Base-by-base conservation (phyloP, 805 yeast genomes). In the Wickerhamomyces bisporus region DNA sequence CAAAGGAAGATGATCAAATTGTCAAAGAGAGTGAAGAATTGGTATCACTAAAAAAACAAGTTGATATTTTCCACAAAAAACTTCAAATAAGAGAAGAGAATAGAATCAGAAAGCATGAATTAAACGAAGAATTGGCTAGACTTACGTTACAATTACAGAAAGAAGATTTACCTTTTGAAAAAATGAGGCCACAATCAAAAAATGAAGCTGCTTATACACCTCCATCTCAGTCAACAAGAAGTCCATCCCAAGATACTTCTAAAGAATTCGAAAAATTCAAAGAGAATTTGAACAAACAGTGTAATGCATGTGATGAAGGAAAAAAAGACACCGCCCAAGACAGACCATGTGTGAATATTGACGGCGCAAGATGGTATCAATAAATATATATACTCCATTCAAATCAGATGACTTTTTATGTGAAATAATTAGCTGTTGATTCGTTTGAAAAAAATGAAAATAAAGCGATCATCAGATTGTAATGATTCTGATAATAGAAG, bases 21-120 rank as follows among this genome's bases (percentile, higher is more conserved):
- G 39, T 57, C 16, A 52, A 48, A 35, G 68, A 64, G 35, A 60
- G 63, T 16, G 44, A 48, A 17, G 69, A 64, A 35, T 48, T 65
- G 20, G 53, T 53, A 32, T 50, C 50, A 21, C 43, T 65, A 26
- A 61, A 64, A 35, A 52, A 50, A 8, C 60, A 61, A 35, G 59
- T 65, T n/a, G 53, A 50, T 19, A 45, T 52, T 3, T 48, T 61
- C 21, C 58, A 56, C 26, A 43, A 55, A n/a, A 59, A 55, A 33
- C 47, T 65, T 13, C 50, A 53, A 14, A 47, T 59, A 19, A 58
- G 61, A 40, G 58, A 60, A 28, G 65, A 62, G 30, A 61, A 63
- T 41, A 63, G 60, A 36, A 42, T 55, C 25, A 55, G 63, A 32
- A 64, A 62, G 41, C 44, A 50, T 13, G 58, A 62, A 14, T 45